These are phyloP conservation scores for Copromyces sp. DNA, from an alignment of 495 filamentous ascomycete genomes.

Conservation along the genomic window DNA sequence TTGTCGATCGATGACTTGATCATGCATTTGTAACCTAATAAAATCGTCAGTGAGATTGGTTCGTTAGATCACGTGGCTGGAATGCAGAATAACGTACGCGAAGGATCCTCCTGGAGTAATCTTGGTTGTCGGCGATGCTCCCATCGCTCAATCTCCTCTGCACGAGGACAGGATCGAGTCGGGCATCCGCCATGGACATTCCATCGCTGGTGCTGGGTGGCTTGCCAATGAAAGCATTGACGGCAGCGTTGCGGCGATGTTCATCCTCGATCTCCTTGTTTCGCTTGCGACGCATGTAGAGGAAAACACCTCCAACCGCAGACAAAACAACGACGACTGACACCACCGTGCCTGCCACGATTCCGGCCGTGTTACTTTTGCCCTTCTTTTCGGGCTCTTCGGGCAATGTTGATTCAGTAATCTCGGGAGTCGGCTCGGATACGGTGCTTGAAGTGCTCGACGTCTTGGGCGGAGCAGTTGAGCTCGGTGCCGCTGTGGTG, in stretches of 20 bases:
- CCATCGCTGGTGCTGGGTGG: slow-evolving; percentile 43
- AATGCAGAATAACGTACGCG: slow-evolving; percentile 49
- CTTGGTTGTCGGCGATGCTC: slow-evolving; percentile 95
- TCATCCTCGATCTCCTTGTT: slow-evolving; percentile 69
- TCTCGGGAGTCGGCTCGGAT: slow-evolving; percentile 3
- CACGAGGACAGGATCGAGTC: slow-evolving; percentile 82
- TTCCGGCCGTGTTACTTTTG: slow-evolving; percentile 45
- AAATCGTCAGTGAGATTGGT: slow-evolving; percentile 16
- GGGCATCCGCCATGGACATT: slow-evolving; percentile 62
- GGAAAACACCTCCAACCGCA: slow-evolving; percentile 56
- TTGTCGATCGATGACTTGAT: slow-evolving; percentile 29
- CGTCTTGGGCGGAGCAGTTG: slow-evolving; percentile 10
- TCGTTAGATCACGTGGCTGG: not conserved
- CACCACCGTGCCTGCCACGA: slow-evolving; percentile 83
- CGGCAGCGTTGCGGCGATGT: slow-evolving; percentile 62
- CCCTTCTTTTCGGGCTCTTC: slow-evolving; percentile 32
- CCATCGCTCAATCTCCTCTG: slow-evolving; percentile 87
- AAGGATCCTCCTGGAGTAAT: slow-evolving; percentile 92
- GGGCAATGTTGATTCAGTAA: slow-evolving; percentile 19
- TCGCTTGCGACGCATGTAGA: slow-evolving; percentile 66
- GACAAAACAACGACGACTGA: slow-evolving; percentile 62
- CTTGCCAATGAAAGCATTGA: slow-evolving; percentile 59
- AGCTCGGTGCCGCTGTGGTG: not conserved
- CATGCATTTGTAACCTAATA: slow-evolving; percentile 48
- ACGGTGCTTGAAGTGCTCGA: slow-evolving; percentile 6